Evolutionary conservation across 495 filamentous ascomycete genomes (phyloP), one percentile per base, ranked within the genome.

Genomic region (Podospora sp.): DNA sequence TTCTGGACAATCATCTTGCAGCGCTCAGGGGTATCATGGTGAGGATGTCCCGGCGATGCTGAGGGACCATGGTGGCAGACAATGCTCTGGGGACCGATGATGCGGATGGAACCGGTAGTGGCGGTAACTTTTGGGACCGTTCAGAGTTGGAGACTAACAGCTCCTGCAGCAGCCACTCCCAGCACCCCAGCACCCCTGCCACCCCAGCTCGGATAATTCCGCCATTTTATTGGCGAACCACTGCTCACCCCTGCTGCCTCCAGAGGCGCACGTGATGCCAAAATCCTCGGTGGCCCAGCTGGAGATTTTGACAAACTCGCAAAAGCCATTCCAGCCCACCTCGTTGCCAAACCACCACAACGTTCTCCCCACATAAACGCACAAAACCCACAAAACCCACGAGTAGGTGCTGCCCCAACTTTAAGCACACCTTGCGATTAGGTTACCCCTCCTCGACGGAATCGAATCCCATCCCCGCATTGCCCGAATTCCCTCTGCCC

Each of bases 1-100:
- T 77, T 79, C 57, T 70, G 79, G 58, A 77, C 64, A 18, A 73
- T 55, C 76, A 77, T 78, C 6, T 33, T 74, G 61, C 49, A 14
- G 22, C 55, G 51, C 6, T 50, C 29, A 62, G 49, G 12, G 20
- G 6, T 33, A 55, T 73, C 78, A 80, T 81, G 57, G 46, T 80
- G 57, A n/a, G 52, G 55, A 56, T 11, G 25, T 16, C 51, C 52
- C 29, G 27, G 66, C 68, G 61, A 26, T 36, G 18, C 29, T 62
- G 65, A 61, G 62, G 60, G 63, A 70, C 65, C 69, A 68, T 69
- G 26, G 36, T 56, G 64, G 22, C 64, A n/a, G 53, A 55, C 1
- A 25, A 58, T 18, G 27, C 26, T 1, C 22, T 46, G 27, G 60
- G 49, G 49, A 33, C 5, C 11, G 65, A 33, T 63, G 36, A 46